phyloP scores from a whole-genome alignment of 2,329 filamentous ascomycete species.

The Exophiala spinifera region DNA sequence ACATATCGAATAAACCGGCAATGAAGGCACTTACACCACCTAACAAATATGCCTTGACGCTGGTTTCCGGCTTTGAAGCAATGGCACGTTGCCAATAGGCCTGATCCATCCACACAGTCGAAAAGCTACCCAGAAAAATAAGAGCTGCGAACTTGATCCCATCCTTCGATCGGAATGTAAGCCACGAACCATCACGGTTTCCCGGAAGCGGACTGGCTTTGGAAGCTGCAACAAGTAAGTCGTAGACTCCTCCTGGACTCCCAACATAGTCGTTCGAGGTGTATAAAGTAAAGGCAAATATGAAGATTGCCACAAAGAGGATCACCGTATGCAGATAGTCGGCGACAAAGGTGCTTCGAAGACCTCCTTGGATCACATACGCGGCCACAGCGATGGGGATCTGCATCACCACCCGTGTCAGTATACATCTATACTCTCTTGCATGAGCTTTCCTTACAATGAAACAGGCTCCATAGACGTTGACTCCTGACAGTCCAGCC shows the following conservation, averaged over 20 bases:
- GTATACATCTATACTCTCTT: not conserved
- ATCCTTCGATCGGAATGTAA: constrained; percentile 51
- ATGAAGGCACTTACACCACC: constrained; percentile 36
- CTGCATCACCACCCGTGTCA: constrained; percentile 19
- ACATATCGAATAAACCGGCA: not conserved
- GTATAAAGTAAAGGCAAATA: constrained; percentile 52
- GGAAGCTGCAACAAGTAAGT: constrained; percentile 68
- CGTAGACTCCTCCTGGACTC: constrained; percentile 72
- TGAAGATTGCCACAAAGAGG: constrained; percentile 72
- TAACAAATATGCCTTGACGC: constrained; percentile 42
- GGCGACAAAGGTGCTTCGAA: constrained; percentile 69
- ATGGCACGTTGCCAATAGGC: constrained; percentile 48
- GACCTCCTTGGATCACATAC: constrained; percentile 63
- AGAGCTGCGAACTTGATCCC: constrained; percentile 40
- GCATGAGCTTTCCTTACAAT: constrained; percentile 3
- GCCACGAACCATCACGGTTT: constrained; percentile 74
- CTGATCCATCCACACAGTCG: constrained; percentile 39
- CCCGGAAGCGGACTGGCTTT: constrained; percentile 69
- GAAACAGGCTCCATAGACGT: constrained; percentile 43
- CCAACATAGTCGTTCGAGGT: constrained; percentile 68
- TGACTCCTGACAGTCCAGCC: constrained; percentile 41
- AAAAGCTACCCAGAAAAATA: constrained; percentile 39
- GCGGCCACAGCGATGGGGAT: constrained; percentile 74
- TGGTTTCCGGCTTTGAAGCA: constrained; percentile 41
- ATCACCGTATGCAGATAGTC: constrained; percentile 77